Evolutionary conservation across 1,284 basidiomycete genomes (phyloP).

Genomic region (Trametes pubescens): DNA sequence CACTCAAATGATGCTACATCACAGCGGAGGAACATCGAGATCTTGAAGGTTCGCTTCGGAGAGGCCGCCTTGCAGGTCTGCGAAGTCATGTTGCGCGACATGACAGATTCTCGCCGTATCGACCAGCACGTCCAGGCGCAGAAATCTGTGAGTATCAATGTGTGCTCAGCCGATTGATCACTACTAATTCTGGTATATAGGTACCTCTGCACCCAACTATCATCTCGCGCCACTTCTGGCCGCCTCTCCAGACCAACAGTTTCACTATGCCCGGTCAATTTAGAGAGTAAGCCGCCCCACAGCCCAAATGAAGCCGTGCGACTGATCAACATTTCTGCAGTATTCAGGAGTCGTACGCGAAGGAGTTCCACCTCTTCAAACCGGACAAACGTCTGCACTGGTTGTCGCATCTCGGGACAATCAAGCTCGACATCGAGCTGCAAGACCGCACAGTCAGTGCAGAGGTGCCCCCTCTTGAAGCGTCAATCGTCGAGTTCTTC

Average conservation of each 20-base stretch:
- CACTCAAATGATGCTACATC: slow-evolving; percentile 1
- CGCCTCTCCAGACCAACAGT: slow-evolving; percentile 74
- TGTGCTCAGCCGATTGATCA: not conserved
- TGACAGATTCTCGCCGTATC: slow-evolving; percentile 91
- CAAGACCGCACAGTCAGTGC: slow-evolving; percentile 80
- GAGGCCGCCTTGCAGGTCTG: slow-evolving; percentile 90
- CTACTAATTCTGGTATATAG: slow-evolving; percentile 44
- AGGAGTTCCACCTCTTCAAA: slow-evolving; percentile 82
- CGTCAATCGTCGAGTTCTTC: slow-evolving; percentile 89
- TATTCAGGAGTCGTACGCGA: slow-evolving; percentile 77
- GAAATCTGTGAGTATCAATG: slow-evolving; percentile 56
- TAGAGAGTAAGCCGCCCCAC: slow-evolving; percentile 60
- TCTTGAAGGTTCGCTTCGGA: slow-evolving; percentile 93
- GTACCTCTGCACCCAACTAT: slow-evolving; percentile 85
- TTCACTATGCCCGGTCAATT: slow-evolving; percentile 88
- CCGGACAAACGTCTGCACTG: slow-evolving; percentile 91
- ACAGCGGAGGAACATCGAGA: slow-evolving; percentile 90
- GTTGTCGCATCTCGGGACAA: slow-evolving; percentile 86
- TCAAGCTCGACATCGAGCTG: slow-evolving; percentile 81
- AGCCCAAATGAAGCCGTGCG: not conserved
- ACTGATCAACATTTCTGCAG: slow-evolving; percentile 48
- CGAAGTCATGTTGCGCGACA: slow-evolving; percentile 96
- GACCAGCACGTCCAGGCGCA: slow-evolving; percentile 86
- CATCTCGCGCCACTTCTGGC: slow-evolving; percentile 95
- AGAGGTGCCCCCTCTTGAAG: slow-evolving; percentile 87